Evolutionary conservation across 345 rosid genomes (phyloP).

Genomic region (Gossypium anomalum): DNA sequence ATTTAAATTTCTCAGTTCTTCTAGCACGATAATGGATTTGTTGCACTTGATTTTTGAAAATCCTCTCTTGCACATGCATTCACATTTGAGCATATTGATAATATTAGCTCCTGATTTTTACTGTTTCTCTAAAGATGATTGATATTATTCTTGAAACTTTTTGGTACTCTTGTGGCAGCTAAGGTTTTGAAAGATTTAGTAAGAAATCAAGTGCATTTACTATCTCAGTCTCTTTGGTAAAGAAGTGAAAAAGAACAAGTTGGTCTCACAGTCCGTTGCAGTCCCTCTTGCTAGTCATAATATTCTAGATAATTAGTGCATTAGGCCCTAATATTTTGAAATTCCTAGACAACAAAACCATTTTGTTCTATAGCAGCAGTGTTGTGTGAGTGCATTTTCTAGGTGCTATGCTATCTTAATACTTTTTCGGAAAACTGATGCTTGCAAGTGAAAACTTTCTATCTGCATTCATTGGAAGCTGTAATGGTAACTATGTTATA

Average conservation of each 20-base stretch:
- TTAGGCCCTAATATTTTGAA: slow-evolving; percentile 3
- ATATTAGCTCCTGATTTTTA: neutral
- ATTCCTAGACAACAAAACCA: neutral
- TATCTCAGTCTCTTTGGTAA: neutral
- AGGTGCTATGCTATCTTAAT: neutral
- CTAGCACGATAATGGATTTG: slow-evolving; percentile 4
- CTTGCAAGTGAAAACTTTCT: neutral
- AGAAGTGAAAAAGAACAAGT: slow-evolving; percentile 2
- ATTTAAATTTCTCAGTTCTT: slow-evolving; percentile 5
- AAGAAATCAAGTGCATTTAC: neutral
- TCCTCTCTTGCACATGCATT: neutral
- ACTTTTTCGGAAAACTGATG: neutral
- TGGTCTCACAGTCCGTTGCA: neutral
- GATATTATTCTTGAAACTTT: neutral
- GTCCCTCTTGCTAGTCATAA: neutral
- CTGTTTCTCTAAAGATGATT: neutral
- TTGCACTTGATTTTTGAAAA: neutral
- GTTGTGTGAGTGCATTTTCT: neutral
- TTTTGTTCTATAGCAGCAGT: neutral
- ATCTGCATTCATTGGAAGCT: slow-evolving; percentile 1
- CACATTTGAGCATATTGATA: neutral
- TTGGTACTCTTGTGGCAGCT: neutral
- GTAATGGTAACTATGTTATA: slow-evolving; percentile 12
- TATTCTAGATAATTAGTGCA: neutral
- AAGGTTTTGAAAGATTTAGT: neutral